These are phyloP conservation scores for Acacia confusa DNA, from an alignment of 306 rosid species.

Conservation along the genomic window DNA sequence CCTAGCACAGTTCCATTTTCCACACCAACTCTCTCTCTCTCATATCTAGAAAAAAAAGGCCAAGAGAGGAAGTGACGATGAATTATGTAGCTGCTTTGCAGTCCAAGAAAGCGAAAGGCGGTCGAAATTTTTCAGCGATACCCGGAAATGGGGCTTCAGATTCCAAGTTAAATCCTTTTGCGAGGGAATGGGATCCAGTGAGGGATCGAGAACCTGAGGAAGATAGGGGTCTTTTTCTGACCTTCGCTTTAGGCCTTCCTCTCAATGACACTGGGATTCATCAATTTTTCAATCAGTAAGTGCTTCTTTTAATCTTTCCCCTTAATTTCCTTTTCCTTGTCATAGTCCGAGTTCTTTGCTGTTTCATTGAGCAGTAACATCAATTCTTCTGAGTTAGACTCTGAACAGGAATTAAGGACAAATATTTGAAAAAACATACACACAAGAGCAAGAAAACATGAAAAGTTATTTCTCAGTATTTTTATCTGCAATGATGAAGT, in stretches of 20 bases:
- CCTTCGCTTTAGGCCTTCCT: conserved; percentile 43
- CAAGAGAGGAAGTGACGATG: neutral
- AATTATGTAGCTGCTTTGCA: neutral
- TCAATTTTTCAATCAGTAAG: conserved; percentile 42
- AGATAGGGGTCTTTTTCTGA: conserved; percentile 44
- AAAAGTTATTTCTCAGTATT: no score
- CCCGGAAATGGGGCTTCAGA: neutral
- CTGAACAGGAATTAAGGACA: no score
- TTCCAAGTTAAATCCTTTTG: neutral
- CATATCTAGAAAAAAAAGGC: neutral
- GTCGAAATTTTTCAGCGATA: neutral
- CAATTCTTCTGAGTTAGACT: neutral
- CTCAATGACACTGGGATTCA: conserved; percentile 22
- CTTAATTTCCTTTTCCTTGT: neutral
- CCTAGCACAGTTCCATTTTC: neutral
- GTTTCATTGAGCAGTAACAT: neutral
- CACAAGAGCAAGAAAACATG: no score
- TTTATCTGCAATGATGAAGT: no score
- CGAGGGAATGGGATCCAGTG: conserved; percentile 29
- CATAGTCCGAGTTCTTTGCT: neutral
- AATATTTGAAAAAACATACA: no score
- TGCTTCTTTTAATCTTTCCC: neutral
- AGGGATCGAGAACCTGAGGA: conserved; percentile 26
- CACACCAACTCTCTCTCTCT: neutral
- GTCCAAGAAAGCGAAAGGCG: neutral